Conservation (phyloP, 83 land plant species). For the Picea abies region DNA sequence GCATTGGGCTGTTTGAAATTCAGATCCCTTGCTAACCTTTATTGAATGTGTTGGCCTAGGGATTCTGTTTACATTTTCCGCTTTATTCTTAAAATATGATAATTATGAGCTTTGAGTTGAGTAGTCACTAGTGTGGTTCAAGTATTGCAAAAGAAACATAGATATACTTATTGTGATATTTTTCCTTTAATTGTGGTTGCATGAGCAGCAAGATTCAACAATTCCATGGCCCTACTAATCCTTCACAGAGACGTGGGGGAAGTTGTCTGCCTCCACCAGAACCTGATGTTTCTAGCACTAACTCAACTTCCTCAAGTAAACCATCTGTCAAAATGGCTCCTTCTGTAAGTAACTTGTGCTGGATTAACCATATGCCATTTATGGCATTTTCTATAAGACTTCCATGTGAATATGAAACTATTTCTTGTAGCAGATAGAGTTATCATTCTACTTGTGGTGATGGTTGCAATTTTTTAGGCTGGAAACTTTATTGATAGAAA, state of each 20-base stretch:
- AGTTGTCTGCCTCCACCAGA: conserved; percentile 61
- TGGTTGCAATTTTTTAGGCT: background rate
- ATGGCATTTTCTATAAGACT: background rate
- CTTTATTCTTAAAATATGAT: no score
- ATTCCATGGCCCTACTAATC: conserved; percentile 43
- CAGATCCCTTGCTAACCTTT: background rate
- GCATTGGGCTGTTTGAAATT: background rate
- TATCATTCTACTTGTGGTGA: background rate
- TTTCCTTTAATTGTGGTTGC: background rate
- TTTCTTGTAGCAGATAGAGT: background rate
- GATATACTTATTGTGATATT: background rate
- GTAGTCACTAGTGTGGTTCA: no score
- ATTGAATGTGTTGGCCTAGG: background rate
- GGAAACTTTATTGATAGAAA: background rate
- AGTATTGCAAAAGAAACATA: background rate
- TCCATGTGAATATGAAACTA: background rate
- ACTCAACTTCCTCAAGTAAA: conserved; percentile 26
- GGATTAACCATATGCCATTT: background rate
- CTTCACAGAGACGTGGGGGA: conserved; percentile 58
- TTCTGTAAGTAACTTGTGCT: conserved; percentile 30
- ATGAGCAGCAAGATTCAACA: conserved; percentile 53
- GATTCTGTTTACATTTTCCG: no score
- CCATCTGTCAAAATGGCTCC: conserved; percentile 26
- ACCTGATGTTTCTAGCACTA: conserved; percentile 44
- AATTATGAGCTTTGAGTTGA: no score